Base-by-base conservation (phyloP, 2,329 filamentous ascomycete species). In the Lizonia empirigonia region DNA sequence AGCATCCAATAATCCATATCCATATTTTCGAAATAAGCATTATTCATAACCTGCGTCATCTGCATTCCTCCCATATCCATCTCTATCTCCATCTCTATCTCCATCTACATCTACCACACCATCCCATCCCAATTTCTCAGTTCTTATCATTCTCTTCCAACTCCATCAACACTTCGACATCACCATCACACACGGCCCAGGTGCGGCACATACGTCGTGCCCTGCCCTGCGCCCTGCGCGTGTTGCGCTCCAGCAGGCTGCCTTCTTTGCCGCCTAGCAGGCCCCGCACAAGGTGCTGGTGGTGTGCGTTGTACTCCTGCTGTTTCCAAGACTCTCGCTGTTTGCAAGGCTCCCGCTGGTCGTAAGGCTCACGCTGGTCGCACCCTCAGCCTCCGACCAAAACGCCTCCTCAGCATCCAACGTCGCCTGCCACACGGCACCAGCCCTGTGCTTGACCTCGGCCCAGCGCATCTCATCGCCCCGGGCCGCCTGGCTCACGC, bases 371-470 rank as follows among this genome's bases (percentile, higher is more conserved):
- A n/a, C 16, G 10, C 20, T 20, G n/a, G 13, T 30, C 27, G 27
- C 13, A 1, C 30, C 50, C 10, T 45, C 50, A 12, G 67, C 57
- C 23, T 59, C 42, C 3, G 68, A 68, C 69, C 69, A 72, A 32
- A 72, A 72, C 3, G 57, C 63, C 48, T 67, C 69, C 50, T 72
- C 69, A 10, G 68, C 67, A 50, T 69, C 67, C 20, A 72, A 37
- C 26, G 70, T 49, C 7, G 60, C 56, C 32, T 48, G 53, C 66
- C 67, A 72, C 3, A 65, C 55, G 0, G 33, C 44, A 42, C 62
- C 60, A 10, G 65, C 59, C 29, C 69, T 54, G 7, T 39, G 37
- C 49, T 61, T 57, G 5, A 71, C 55, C 27, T 65, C 54, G 20
- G 23, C 39, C 60, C 58, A 65, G 44, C 45, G 36, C 27, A 29